These are phyloP conservation scores for Quercus glauca DNA, from an alignment of 306 rosid species.

Conservation along the genomic window DNA sequence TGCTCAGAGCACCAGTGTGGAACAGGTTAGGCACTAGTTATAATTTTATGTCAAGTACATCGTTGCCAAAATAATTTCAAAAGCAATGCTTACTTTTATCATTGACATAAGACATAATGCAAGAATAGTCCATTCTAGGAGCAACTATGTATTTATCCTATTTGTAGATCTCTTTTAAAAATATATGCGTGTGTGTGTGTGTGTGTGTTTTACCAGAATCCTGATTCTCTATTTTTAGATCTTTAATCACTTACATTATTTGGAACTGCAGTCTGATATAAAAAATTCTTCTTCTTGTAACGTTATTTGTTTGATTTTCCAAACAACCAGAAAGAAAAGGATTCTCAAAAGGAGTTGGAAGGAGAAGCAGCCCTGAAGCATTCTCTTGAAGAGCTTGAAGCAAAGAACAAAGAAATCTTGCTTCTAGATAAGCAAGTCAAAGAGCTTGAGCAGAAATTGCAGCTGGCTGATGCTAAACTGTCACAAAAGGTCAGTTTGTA, in stretches of 20 bases:
- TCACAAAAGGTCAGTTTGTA: conserved; percentile 51
- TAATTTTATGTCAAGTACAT: neutral
- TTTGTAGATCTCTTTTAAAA: neutral
- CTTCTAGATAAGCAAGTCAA: conserved; percentile 61
- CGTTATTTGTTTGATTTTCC: conserved; percentile 13
- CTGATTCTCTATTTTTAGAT: neutral
- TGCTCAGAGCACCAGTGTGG: conserved; percentile 41
- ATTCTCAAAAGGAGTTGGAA: conserved; percentile 54
- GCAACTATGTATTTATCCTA: neutral
- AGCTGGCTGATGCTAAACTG: conserved; percentile 40
- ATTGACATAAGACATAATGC: neutral
- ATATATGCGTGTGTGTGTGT: no score
- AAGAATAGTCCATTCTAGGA: neutral
- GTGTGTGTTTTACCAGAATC: neutral
- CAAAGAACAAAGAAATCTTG: conserved; percentile 54
- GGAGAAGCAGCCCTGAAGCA: conserved; percentile 51
- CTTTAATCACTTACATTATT: neutral
- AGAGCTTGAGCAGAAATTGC: conserved; percentile 73
- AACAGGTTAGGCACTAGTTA: conserved; percentile 50
- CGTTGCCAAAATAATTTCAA: neutral
- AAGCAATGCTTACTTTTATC: neutral
- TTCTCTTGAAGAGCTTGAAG: conserved; percentile 70
- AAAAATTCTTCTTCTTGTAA: conserved; percentile 2
- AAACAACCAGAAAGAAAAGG: conserved; percentile 57
- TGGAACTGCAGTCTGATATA: conserved; percentile 3